phyloP scores from a whole-genome alignment of 164 flowering plant genomes.

The Akebia trifoliata region DNA sequence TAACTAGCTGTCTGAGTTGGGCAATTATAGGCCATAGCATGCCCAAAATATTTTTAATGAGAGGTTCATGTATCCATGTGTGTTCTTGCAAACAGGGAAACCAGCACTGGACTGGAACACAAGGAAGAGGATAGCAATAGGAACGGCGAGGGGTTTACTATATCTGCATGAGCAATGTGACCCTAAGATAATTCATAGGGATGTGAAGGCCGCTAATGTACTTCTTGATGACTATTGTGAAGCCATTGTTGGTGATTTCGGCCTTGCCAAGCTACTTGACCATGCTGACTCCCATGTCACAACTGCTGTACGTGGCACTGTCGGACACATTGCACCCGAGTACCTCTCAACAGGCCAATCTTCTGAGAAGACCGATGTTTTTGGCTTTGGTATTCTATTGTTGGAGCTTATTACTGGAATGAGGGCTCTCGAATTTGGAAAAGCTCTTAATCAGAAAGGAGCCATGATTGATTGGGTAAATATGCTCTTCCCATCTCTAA shows the following conservation, averaged over 20 bases:
- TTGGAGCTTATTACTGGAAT: slow-evolving; percentile 85
- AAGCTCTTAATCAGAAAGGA: slow-evolving; percentile 75
- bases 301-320: slow-evolving; percentile 91
- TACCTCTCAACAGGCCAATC: slow-evolving; percentile 95
- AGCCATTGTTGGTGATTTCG: slow-evolving; percentile 94
- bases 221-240: slow-evolving; percentile 76
- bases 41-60: too few species aligned
- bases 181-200: slow-evolving; percentile 90
- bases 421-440: slow-evolving; percentile 86
- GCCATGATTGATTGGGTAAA: slow-evolving; percentile 91
- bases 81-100: slow-evolving; percentile 41
- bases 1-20: too few species aligned
- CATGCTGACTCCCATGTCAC: slow-evolving; percentile 92
- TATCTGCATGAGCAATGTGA: slow-evolving; percentile 96
- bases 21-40: too few species aligned
- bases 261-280: slow-evolving; percentile 91
- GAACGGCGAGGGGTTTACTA: slow-evolving; percentile 80
- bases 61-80: too few species aligned
- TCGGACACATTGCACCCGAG: slow-evolving; percentile 93
- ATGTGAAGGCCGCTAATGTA: slow-evolving; percentile 92
- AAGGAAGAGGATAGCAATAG: slow-evolving; percentile 85
- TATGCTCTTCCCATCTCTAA: not conserved
- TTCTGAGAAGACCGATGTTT: slow-evolving; percentile 91
- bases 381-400: slow-evolving; percentile 86
- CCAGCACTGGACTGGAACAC: slow-evolving; percentile 85